phyloP scores from a whole-genome alignment of 345 rosid species.

The Populus alba region DNA sequence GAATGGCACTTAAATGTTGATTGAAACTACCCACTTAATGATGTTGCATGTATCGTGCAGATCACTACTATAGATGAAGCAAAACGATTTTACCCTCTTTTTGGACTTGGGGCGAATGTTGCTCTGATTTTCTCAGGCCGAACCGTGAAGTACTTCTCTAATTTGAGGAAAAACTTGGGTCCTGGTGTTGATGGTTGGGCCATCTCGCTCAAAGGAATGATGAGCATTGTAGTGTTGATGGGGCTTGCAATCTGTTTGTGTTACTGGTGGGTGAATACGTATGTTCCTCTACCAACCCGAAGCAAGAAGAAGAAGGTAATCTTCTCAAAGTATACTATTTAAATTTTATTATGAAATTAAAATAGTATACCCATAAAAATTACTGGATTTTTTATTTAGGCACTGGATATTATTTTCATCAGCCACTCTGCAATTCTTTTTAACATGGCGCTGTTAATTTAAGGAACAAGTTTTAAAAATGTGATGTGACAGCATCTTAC shows the following conservation, averaged over 20 bases:
- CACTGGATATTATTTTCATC: not conserved
- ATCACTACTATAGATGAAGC: constrained; percentile 96
- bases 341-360: constrained; percentile 5
- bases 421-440: not conserved
- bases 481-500: not conserved
- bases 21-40: constrained; percentile 9
- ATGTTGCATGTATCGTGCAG: constrained; percentile 40
- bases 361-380: not conserved
- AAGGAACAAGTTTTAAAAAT: not conserved
- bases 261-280: constrained; percentile 93
- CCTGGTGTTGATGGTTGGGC: constrained; percentile 99
- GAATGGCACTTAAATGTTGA: not conserved
- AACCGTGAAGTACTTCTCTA: constrained; percentile 94
- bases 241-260: constrained; percentile 76
- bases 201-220: constrained; percentile 86
- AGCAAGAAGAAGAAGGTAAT: constrained; percentile 96
- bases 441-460: not conserved
- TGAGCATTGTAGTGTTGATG: constrained; percentile 90
- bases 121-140: constrained; percentile 93
- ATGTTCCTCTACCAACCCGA: constrained; percentile 76
- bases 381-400: not conserved
- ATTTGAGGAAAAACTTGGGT: constrained; percentile 74
- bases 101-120: constrained; percentile 92
- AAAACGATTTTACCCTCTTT: constrained; percentile 87
- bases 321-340: not conserved